Percentiles rank a stretch among this genome's conserved stretches.
These are phyloP conservation scores for Fusarium anguioides DNA, from an alignment of 2,329 filamentous ascomycete genomes.

Conservation along the genomic window DNA sequence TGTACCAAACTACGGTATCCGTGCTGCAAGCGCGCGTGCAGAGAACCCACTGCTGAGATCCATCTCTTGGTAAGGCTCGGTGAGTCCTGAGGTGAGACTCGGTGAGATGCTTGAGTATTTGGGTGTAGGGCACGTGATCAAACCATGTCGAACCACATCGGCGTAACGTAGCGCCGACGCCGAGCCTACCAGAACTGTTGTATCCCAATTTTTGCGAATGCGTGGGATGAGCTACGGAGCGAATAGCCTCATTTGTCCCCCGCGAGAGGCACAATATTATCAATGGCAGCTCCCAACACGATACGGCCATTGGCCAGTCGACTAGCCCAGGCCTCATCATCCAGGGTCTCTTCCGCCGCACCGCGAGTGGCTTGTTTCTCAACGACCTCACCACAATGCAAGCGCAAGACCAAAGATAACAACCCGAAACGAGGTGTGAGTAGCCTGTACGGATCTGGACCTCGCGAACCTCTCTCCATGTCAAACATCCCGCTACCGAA, in stretches of 20 bases:
- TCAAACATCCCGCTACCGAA: conserved; percentile 77
- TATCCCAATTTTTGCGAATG: conserved; percentile 41
- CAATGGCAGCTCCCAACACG: conserved; percentile 48
- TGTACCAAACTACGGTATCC: conserved; percentile 43
- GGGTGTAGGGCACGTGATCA: conserved; percentile 10
- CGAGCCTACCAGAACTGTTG: conserved; percentile 15
- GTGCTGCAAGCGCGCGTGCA: conserved; percentile 47
- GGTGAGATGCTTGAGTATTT: not conserved
- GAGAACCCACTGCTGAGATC: conserved; percentile 37
- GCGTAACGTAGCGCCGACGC: conserved; percentile 27
- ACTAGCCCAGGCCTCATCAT: conserved; percentile 32
- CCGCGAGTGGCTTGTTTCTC: conserved; percentile 57
- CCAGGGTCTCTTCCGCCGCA: conserved; percentile 16
- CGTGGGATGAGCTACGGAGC: conserved; percentile 30
- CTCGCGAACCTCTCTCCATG: conserved; percentile 78
- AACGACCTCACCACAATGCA: conserved; percentile 63
- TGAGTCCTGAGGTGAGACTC: conserved; percentile 22
- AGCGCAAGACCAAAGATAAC: conserved; percentile 72
- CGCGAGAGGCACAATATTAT: conserved; percentile 31
- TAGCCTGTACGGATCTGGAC: conserved; percentile 80
- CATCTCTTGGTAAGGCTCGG: conserved; percentile 37
- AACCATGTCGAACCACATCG: not conserved
- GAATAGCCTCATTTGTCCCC: conserved; percentile 35
- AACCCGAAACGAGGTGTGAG: conserved; percentile 86
- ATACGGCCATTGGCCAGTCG: conserved; percentile 46